A percentile compares a stretch with the other conserved stretches of the same genome.
Evolutionary conservation across 371 early-diverging fungal species (phyloP).

Genomic region (Syncephalastrum racemosum): DNA sequence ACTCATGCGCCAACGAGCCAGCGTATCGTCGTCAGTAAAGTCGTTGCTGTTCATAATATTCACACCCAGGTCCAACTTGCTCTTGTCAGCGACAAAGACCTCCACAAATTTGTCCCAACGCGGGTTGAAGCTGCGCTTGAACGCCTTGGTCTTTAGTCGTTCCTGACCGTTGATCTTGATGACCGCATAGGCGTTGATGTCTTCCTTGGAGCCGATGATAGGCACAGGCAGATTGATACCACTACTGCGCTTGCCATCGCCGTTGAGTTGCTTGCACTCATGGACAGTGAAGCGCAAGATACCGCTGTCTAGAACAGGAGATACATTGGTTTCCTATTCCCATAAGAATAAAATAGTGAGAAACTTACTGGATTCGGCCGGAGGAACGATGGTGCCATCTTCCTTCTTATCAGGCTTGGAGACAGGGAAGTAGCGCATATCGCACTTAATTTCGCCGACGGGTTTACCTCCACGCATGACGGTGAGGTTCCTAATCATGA

Average conservation of each 20-base stretch:
- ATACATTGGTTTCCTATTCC: background rate
- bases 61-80: conserved; percentile 33
- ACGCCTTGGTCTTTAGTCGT: conserved; percentile 37
- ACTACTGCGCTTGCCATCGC: conserved; percentile 24
- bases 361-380: conserved; percentile 45
- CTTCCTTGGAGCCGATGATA: conserved; percentile 33
- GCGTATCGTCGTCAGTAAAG: conserved; percentile 27
- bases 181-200: conserved; percentile 49
- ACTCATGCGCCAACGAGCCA: conserved; percentile 34
- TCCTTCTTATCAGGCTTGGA: conserved; percentile 39
- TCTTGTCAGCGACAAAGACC: conserved; percentile 47
- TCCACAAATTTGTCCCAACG: conserved; percentile 53
- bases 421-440: conserved; percentile 43
- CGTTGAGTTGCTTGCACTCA: conserved; percentile 51
- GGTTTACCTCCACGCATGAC: conserved; percentile 42
- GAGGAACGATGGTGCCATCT: conserved; percentile 46
- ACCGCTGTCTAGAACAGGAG: conserved; percentile 42
- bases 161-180: conserved; percentile 43
- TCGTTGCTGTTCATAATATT: conserved; percentile 28
- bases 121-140: conserved; percentile 55
- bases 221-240: conserved; percentile 34
- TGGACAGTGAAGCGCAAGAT: conserved; percentile 53
- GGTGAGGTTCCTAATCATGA: conserved; percentile 19
- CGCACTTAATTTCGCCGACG: conserved; percentile 46
- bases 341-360: background rate